Percentiles rank a stretch among this genome's conserved stretches.
Conservation (phyloP, 371 early-diverging fungal species). For the Batrachochytrium dendrobatidis region DNA sequence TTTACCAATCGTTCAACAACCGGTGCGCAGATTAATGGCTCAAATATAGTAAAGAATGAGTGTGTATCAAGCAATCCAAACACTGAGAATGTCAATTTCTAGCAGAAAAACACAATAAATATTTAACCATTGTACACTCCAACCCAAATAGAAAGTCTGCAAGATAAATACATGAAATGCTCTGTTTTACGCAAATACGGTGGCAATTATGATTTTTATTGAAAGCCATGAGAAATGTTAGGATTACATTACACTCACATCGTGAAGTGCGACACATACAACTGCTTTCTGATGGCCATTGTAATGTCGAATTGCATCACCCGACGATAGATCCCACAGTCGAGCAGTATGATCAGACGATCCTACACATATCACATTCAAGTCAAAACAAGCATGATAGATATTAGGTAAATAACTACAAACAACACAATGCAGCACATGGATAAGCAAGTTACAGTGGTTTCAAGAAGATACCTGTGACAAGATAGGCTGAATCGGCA, state of each 20-base stretch:
- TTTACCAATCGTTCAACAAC: too few species aligned
- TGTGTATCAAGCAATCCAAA: too few species aligned
- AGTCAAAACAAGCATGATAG: neutral
- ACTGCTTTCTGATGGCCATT: conserved; percentile 88
- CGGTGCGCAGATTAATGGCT: too few species aligned
- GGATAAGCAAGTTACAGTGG: neutral
- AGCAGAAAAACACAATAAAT: too few species aligned
- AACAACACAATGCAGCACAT: neutral
- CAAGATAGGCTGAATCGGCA: conserved; percentile 85
- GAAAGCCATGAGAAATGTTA: too few species aligned
- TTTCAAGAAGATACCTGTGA: conserved; percentile 53
- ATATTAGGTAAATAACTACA: neutral
- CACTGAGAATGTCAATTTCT: too few species aligned
- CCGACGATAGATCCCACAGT: conserved; percentile 75
- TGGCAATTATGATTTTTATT: too few species aligned
- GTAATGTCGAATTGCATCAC: conserved; percentile 83
- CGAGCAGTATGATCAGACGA: conserved; percentile 84
- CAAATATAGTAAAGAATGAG: too few species aligned
- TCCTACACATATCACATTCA: conserved; percentile 30
- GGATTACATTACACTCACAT: conserved; percentile 37
- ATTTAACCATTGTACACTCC: too few species aligned
- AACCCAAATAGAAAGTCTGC: too few species aligned
- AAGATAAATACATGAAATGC: too few species aligned
- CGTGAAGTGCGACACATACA: conserved; percentile 86
- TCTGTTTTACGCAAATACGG: too few species aligned